Evolutionary conservation across 306 rosid species (phyloP).

Genomic region (Arachis stenosperma): DNA sequence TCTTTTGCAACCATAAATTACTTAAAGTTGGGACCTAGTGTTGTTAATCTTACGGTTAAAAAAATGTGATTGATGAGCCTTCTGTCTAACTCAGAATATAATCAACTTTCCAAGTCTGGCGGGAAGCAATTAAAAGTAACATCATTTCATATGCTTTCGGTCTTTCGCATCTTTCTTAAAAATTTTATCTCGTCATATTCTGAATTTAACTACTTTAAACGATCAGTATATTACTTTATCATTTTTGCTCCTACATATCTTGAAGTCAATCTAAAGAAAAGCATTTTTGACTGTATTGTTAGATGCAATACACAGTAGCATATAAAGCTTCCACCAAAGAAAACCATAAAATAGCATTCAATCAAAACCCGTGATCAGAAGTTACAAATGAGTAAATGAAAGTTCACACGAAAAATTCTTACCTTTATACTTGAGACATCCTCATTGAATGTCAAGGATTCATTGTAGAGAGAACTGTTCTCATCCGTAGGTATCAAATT

Average conservation of each 20-base stretch:
- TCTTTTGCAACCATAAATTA: slow-evolving; percentile 10
- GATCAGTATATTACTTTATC: slow-evolving; percentile 8
- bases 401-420: slow-evolving; percentile 27
- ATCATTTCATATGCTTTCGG: background rate
- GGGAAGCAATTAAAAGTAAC: slow-evolving; percentile 11
- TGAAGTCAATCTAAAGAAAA: slow-evolving; percentile 13
- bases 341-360: slow-evolving; percentile 21
- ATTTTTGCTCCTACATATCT: slow-evolving; percentile 15
- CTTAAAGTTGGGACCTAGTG: slow-evolving; percentile 10
- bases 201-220: slow-evolving; percentile 5
- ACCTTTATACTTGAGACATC: slow-evolving; percentile 80
- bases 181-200: slow-evolving; percentile 4
- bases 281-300: slow-evolving; percentile 12
- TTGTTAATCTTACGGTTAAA: slow-evolving; percentile 5
- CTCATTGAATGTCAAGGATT: slow-evolving; percentile 55
- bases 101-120: background rate
- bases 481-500: slow-evolving; percentile 48
- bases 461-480: slow-evolving; percentile 47
- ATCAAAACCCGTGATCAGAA: slow-evolving; percentile 20
- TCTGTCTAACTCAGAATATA: slow-evolving; percentile 4
- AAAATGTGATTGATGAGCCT: background rate
- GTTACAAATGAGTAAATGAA: slow-evolving; percentile 20
- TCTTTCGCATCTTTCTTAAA: slow-evolving; percentile 7
- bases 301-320: slow-evolving; percentile 23
- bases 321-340: slow-evolving; percentile 31